Evolutionary conservation across 2,329 filamentous ascomycete species (phyloP).

Genomic region (Pseudogymnoascus sp.): DNA sequence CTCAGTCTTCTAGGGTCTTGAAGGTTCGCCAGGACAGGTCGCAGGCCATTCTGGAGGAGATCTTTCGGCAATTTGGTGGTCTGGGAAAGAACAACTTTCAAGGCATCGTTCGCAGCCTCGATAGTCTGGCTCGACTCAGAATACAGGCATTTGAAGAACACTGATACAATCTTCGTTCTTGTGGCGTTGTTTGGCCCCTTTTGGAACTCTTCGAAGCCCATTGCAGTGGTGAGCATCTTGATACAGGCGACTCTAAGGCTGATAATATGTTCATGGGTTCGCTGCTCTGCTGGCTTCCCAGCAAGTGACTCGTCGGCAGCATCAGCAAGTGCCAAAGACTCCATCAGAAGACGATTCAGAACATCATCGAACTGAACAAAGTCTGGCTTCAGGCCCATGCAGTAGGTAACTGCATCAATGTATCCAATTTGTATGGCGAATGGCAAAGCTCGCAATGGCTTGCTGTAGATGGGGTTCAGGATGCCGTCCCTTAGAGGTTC

Average conservation of each 20-base stretch:
- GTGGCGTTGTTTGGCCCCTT: slow-evolving; percentile 62
- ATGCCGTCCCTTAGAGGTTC: slow-evolving; percentile 84
- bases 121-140: slow-evolving; percentile 88
- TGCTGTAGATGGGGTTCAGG: slow-evolving; percentile 87
- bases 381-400: slow-evolving; percentile 78
- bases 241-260: slow-evolving; percentile 89
- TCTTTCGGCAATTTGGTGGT: slow-evolving; percentile 93
- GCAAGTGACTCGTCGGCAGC: slow-evolving; percentile 88
- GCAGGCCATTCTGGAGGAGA: slow-evolving; percentile 82
- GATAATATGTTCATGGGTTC: slow-evolving; percentile 91
- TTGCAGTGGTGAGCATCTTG: slow-evolving; percentile 83
- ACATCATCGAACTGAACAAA: slow-evolving; percentile 90
- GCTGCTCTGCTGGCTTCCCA: slow-evolving; percentile 86
- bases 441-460: slow-evolving; percentile 83
- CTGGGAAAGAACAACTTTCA: slow-evolving; percentile 79
- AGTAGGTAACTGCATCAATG: slow-evolving; percentile 95
- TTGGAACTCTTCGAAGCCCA: slow-evolving; percentile 85
- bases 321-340: slow-evolving; percentile 88
- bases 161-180: slow-evolving; percentile 69
- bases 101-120: slow-evolving; percentile 81
- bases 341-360: slow-evolving; percentile 81
- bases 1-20: slow-evolving; percentile 88
- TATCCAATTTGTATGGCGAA: slow-evolving; percentile 96
- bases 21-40: slow-evolving; percentile 92
- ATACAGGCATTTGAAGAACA: slow-evolving; percentile 97